phyloP scores from a whole-genome alignment of 2,329 filamentous ascomycete genomes.

The Claviceps sorghi region DNA sequence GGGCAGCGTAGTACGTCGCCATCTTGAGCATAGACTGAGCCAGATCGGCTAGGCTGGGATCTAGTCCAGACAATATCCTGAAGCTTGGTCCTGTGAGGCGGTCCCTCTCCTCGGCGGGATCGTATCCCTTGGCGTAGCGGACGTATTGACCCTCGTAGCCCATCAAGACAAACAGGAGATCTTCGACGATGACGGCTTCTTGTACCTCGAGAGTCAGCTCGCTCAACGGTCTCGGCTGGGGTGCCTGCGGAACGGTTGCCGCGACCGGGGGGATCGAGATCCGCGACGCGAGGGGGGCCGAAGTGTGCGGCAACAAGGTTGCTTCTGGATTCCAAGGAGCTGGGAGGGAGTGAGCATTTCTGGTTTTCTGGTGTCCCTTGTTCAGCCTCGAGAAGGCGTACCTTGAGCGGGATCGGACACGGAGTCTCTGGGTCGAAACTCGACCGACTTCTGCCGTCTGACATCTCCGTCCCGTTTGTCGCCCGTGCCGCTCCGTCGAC shows the following conservation, averaged over 20 bases:
- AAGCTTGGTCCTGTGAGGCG: slow-evolving; percentile 71
- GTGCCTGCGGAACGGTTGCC: slow-evolving; percentile 57
- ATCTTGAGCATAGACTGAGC: slow-evolving; percentile 82
- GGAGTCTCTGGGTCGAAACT: slow-evolving; percentile 29
- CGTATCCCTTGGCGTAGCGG: slow-evolving; percentile 67
- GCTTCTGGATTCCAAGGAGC: slow-evolving; percentile 67
- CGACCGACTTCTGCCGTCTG: slow-evolving; percentile 27
- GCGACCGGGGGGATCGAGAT: slow-evolving; percentile 57
- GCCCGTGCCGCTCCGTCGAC: slow-evolving; percentile 25
- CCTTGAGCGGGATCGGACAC: slow-evolving; percentile 35
- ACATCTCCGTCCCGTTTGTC: slow-evolving; percentile 24
- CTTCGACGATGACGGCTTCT: slow-evolving; percentile 76
- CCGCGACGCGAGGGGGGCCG: slow-evolving; percentile 56
- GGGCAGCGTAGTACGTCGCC: slow-evolving; percentile 81
- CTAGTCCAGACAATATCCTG: slow-evolving; percentile 65
- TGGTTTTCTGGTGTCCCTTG: neutral
- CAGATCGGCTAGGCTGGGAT: slow-evolving; percentile 81
- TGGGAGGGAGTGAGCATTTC: slow-evolving; percentile 8
- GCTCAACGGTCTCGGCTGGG: slow-evolving; percentile 51
- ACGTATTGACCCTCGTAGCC: slow-evolving; percentile 98
- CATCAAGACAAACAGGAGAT: slow-evolving; percentile 92
- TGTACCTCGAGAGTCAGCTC: slow-evolving; percentile 67
- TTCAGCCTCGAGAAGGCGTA: slow-evolving; percentile 16
- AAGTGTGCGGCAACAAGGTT: slow-evolving; percentile 51
- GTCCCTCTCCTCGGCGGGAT: slow-evolving; percentile 74